Evolutionary conservation across 2,329 filamentous ascomycete genomes (phyloP).

Genomic region (Penicillium occitanis): DNA sequence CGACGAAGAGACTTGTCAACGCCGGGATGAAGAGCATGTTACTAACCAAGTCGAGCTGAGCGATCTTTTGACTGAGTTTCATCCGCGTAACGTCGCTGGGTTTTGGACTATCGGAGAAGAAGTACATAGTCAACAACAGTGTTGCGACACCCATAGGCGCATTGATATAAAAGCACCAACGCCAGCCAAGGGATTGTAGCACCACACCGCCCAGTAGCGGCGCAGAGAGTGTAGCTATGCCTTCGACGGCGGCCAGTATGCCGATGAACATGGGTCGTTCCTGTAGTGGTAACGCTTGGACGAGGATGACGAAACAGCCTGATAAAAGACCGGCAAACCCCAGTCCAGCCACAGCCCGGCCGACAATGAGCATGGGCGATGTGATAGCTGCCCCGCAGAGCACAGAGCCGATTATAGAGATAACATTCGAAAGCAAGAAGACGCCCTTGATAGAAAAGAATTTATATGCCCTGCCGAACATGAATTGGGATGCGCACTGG

Average conservation of each 20-base stretch:
- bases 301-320: conserved; percentile 50
- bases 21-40: conserved; percentile 15
- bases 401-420: conserved; percentile 56
- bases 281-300: conserved; percentile 49
- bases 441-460: conserved; percentile 60
- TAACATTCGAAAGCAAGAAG: conserved; percentile 48
- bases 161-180: conserved; percentile 59
- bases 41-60: conserved; percentile 12
- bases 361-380: conserved; percentile 51
- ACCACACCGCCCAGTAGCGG: conserved; percentile 43
- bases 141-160: neutral
- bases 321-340: conserved; percentile 43
- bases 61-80: conserved; percentile 9
- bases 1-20: conserved; percentile 14
- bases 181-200: conserved; percentile 40
- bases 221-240: conserved; percentile 49
- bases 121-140: neutral
- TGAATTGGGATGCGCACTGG: conserved; percentile 40
- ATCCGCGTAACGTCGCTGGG: conserved; percentile 1
- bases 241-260: conserved; percentile 48
- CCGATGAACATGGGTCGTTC: conserved; percentile 48
- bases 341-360: conserved; percentile 45
- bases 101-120: conserved; percentile 3
- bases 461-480: conserved; percentile 47
- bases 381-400: conserved; percentile 49